A percentile compares a stretch with the other conserved stretches of the same genome.
Conservation (phyloP, 768 basidiomycete species). For the Nidularia sp. region DNA sequence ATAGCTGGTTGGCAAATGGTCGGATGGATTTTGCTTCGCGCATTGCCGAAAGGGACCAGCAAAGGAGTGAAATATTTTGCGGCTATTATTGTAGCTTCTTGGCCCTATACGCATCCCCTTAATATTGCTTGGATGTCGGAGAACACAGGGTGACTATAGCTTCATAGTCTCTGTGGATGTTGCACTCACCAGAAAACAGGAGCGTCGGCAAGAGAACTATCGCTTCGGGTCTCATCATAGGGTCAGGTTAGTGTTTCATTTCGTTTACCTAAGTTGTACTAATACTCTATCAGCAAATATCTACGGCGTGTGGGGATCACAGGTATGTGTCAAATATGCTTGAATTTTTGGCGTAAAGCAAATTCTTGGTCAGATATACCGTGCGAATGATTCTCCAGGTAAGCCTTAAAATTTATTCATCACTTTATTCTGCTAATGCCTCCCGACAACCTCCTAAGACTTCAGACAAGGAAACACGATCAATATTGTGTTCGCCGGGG, state of each 20-base stretch:
- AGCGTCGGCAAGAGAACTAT: constrained; percentile 28
- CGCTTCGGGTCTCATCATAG: constrained; percentile 29
- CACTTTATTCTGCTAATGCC: not conserved
- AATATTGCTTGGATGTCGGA: constrained; percentile 38
- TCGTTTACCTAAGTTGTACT: not conserved
- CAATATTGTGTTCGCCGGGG: constrained; percentile 29
- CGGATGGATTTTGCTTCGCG: constrained; percentile 30
- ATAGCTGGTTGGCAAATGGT: constrained; percentile 31
- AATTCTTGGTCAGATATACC: constrained; percentile 21
- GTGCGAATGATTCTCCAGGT: constrained; percentile 31
- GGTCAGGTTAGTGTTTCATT: constrained; percentile 19
- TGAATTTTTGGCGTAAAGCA: not conserved
- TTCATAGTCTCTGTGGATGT: not conserved
- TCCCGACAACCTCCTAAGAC: constrained; percentile 8
- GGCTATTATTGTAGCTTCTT: constrained; percentile 27
- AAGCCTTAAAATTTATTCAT: not conserved
- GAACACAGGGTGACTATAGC: constrained; percentile 23
- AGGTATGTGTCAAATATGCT: constrained; percentile 7
- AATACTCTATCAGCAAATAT: constrained; percentile 14
- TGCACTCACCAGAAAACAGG: constrained; percentile 8
- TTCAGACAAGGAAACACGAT: constrained; percentile 29
- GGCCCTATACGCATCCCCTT: constrained; percentile 33
- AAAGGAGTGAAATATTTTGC: constrained; percentile 28
- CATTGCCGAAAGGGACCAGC: constrained; percentile 19
- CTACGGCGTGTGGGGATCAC: constrained; percentile 26